Evolutionary conservation across 2,329 filamentous ascomycete species (phyloP), one percentile per base, ranked within the genome.

Genomic region (Scopulariopsis brevicaulis): DNA sequence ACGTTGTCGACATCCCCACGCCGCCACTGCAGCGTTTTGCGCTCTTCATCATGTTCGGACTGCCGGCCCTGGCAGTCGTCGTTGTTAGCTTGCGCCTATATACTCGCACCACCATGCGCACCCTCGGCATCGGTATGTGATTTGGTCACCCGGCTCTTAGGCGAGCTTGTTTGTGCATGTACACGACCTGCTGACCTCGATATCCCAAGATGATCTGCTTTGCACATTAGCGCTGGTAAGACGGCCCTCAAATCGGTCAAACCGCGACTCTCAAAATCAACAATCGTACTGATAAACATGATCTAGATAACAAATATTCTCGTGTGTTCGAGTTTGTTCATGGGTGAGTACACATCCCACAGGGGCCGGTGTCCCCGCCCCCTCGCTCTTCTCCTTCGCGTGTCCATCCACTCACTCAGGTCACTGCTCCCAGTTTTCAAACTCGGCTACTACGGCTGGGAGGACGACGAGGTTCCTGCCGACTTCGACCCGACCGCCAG

Each of bases 1-100:
- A 74, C 0, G 71, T 76, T 51, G 61, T 77, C 3, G 72, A 72
- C 4, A 67, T 58, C 22, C 56, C 56, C 20, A 58, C 56, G 14
- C 56, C 56, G 32, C 56, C 50, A 18, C 53, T 58, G 11, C 57
- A 58, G 46, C 4, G n/a, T n/a, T n/a, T 20, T 3, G 57, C 57
- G 15, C 43, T 58, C 24, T 55, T 52, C 40, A 50, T 58, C 57
- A 58, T 28, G 25, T 54, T 55, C 32, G 28, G 37, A 52, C 50
- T 58, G 37, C 40, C 53, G 12, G 40, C 40, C 5, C 5, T 58
- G 22, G 50, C 57, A 25, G 3, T 58, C n/a, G n/a, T 58, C 11
- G 34, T 32, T 7, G 57, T 58, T 24, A 18, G 37, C 28, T 46
- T 58, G 25, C 52, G 57, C 18, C 43, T 32, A 20, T 58, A 25